Evolutionary conservation across 2,329 filamentous ascomycete species (phyloP).

Genomic region (Graphiopsis chlorocephala): DNA sequence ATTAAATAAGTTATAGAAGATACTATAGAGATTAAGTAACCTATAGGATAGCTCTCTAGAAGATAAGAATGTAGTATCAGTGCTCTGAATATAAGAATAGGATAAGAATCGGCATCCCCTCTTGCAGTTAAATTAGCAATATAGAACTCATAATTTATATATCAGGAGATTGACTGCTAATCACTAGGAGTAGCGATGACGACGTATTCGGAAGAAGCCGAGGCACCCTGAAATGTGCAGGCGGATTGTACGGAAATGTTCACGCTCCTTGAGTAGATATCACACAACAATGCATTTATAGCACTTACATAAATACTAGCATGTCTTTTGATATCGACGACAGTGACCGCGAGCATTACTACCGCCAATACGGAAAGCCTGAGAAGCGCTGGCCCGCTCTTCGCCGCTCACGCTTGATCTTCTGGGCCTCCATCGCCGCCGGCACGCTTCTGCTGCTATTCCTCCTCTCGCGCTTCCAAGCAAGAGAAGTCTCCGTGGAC

Average conservation of each 20-base stretch:
- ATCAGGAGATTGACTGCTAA: not conserved
- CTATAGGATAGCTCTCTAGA: no score
- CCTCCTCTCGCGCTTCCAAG: not conserved
- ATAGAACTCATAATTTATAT: no score
- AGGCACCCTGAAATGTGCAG: not conserved
- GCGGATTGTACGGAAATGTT: not conserved
- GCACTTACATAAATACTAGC: not conserved
- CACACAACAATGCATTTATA: not conserved
- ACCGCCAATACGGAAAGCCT: slow-evolving; percentile 13
- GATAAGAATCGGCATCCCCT: no score
- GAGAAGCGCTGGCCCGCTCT: slow-evolving; percentile 13
- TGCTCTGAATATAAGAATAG: no score
- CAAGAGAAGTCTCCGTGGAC: slow-evolving; percentile 22
- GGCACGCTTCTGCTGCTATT: not conserved
- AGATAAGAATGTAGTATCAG: no score
- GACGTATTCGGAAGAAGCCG: not conserved
- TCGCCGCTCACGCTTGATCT: slow-evolving; percentile 10
- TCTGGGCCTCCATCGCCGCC: slow-evolving; percentile 2
- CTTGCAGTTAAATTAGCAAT: no score
- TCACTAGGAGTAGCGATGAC: not conserved
- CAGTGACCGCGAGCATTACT: slow-evolving; percentile 12
- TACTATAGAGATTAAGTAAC: no score
- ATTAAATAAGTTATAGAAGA: no score
- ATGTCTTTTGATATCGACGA: slow-evolving; percentile 17
- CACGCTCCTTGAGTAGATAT: not conserved